Evolutionary conservation across 1,284 basidiomycete genomes (phyloP).

Genomic region (Gomphus bonarii): DNA sequence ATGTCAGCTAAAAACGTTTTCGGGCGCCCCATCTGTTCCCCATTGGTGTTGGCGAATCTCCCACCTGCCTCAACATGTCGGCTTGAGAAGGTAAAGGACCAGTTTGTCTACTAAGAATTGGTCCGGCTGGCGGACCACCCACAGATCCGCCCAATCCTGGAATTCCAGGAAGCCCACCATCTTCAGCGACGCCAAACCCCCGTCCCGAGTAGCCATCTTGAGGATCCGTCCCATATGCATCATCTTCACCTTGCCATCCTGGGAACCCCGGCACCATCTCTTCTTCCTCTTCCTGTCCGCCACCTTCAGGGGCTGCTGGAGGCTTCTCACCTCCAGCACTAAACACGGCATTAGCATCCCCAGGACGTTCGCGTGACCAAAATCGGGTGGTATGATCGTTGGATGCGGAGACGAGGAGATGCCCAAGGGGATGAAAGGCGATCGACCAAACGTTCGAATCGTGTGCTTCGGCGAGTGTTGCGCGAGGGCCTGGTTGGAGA

Average conservation of each 20-base stretch:
- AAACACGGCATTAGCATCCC: constrained; percentile 61
- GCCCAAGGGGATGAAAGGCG: constrained; percentile 92
- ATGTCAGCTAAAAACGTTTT: background rate
- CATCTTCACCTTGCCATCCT: constrained; percentile 8
- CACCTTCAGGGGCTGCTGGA: constrained; percentile 43
- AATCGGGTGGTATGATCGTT: constrained; percentile 98
- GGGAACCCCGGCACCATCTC: constrained; percentile 24
- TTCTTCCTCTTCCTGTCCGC: constrained; percentile 56
- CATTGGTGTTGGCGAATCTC: background rate
- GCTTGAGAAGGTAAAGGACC: constrained; percentile 30
- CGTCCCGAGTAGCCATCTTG: constrained; percentile 11
- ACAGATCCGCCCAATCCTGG: constrained; percentile 36
- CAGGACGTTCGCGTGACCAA: constrained; percentile 85
- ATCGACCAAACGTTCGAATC: constrained; percentile 97
- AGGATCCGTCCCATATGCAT: constrained; percentile 9
- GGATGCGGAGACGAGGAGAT: constrained; percentile 84
- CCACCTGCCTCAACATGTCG: constrained; percentile 28
- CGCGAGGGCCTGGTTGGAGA: constrained; percentile 46
- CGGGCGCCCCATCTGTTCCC: background rate
- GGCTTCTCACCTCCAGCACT: constrained; percentile 71
- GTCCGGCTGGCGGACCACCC: constrained; percentile 6
- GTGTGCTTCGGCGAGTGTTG: constrained; percentile 84
- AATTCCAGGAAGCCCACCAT: constrained; percentile 21
- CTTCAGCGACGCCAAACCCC: constrained; percentile 8
- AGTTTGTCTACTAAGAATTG: constrained; percentile 22